Conservation (phyloP, 768 basidiomycete species). For the Mycena galopus region DNA sequence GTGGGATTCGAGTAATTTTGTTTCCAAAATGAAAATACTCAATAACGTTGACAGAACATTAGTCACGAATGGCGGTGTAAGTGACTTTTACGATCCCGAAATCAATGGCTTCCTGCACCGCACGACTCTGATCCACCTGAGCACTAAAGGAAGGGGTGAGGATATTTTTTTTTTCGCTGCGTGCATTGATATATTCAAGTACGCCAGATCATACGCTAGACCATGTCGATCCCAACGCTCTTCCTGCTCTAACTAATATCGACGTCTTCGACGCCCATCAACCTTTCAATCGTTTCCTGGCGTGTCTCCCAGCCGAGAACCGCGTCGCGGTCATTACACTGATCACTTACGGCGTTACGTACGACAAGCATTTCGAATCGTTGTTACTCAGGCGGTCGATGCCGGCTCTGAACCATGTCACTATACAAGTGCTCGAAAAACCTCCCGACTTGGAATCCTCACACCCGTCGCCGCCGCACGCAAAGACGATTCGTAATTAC, state of each 20-base stretch:
- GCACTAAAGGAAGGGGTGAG: slow-evolving; percentile 2
- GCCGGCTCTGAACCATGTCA: slow-evolving; percentile 3
- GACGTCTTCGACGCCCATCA: slow-evolving; percentile 3
- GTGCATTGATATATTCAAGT: slow-evolving; percentile 6
- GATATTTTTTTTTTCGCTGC: neutral
- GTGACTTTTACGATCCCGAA: neutral
- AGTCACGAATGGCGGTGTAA: no score
- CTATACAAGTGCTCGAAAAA: slow-evolving; percentile 5
- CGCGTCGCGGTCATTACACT: slow-evolving; percentile 6
- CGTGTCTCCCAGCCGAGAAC: slow-evolving; percentile 3
- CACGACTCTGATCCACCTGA: slow-evolving; percentile 1
- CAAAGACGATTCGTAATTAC: slow-evolving; percentile 5
- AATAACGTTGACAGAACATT: no score
- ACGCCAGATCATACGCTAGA: slow-evolving; percentile 5
- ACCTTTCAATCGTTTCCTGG: neutral
- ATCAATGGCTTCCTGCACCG: slow-evolving; percentile 2
- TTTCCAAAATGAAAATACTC: no score
- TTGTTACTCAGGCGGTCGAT: slow-evolving; percentile 3
- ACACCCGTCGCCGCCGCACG: slow-evolving; percentile 4
- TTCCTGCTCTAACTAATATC: neutral
- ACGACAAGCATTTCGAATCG: slow-evolving; percentile 5
- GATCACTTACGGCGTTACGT: slow-evolving; percentile 3
- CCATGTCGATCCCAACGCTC: slow-evolving; percentile 3
- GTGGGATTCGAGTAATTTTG: no score
- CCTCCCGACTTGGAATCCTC: slow-evolving; percentile 1